Percentiles rank a stretch among this genome's conserved stretches.
These are phyloP conservation scores for Saccharomyces hybrid DNA, from an alignment of 1,139 yeast species.

Conservation along the genomic window DNA sequence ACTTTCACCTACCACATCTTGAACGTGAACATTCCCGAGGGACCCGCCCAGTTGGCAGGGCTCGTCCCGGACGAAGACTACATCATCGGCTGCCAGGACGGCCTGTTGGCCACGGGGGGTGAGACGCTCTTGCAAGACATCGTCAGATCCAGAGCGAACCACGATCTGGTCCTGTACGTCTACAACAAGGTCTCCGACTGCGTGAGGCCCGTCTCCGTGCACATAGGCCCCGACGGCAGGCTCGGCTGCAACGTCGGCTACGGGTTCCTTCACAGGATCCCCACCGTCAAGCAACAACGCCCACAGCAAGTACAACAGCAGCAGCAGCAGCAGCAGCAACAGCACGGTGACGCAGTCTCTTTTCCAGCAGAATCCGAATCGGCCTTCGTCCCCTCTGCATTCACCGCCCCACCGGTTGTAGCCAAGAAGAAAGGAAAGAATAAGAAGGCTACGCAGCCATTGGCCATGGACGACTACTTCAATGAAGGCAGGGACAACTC, in stretches of 20 bases:
- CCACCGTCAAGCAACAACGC: conserved; percentile 31
- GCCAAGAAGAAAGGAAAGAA: conserved; percentile 27
- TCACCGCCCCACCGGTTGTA: conserved; percentile 20
- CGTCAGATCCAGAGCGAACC: conserved; percentile 53
- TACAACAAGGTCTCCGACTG: conserved; percentile 83
- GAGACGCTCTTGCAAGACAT: conserved; percentile 70
- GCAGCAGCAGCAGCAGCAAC: conserved; percentile 4
- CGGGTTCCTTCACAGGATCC: conserved; percentile 78
- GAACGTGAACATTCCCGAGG: conserved; percentile 54
- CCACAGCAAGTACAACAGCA: conserved; percentile 4
- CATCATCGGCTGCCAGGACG: conserved; percentile 82
- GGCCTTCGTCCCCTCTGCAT: conserved; percentile 16
- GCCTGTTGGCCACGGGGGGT: conserved; percentile 76
- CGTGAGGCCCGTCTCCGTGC: conserved; percentile 77
- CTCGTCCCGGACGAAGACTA: conserved; percentile 81
- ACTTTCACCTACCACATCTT: conserved; percentile 86
- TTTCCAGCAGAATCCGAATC: conserved; percentile 10
- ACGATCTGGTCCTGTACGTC: conserved; percentile 51
- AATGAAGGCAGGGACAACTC: conserved; percentile 34
- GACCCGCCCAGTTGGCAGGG: conserved; percentile 84
- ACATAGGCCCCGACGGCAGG: conserved; percentile 68
- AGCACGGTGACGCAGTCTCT: conserved; percentile 1
- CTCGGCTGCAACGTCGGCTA: conserved; percentile 94
- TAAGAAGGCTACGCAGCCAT: conserved; percentile 5
- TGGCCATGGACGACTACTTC: conserved; percentile 32